Percentiles rank a stretch among this genome's conserved stretches.
Evolutionary conservation across 2,329 filamentous ascomycete species (phyloP).

Genomic region (Ascocoryne sarcoides): DNA sequence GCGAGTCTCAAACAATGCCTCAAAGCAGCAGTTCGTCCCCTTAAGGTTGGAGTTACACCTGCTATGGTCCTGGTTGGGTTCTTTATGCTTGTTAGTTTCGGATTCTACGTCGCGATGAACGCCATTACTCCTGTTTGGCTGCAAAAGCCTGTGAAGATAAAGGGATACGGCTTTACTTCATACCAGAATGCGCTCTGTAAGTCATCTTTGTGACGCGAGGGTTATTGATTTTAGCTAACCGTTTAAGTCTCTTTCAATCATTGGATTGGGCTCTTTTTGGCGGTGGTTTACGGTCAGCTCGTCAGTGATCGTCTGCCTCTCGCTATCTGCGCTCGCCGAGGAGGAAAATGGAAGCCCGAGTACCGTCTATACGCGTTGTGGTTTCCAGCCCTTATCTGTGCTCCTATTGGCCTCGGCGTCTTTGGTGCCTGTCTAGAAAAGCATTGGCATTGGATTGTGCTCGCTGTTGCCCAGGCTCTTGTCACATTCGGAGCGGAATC

Average conservation of each 20-base stretch:
- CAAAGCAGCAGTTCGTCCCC: slow-evolving; percentile 16
- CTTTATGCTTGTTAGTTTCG: slow-evolving; percentile 23
- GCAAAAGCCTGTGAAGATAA: slow-evolving; percentile 29
- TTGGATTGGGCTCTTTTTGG: slow-evolving; percentile 33
- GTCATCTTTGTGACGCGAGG: too few species aligned
- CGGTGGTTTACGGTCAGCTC: slow-evolving; percentile 30
- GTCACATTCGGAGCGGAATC: slow-evolving; percentile 28
- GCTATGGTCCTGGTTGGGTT: slow-evolving; percentile 32
- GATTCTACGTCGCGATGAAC: slow-evolving; percentile 20
- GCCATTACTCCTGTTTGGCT: slow-evolving; percentile 27
- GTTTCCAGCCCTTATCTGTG: slow-evolving; percentile 26
- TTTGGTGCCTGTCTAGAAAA: slow-evolving; percentile 34
- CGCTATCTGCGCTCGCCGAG: slow-evolving; percentile 8
- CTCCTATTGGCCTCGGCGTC: slow-evolving; percentile 29
- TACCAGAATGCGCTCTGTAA: slow-evolving; percentile 30
- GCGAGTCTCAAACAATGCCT: slow-evolving; percentile 3
- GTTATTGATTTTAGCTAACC: too few species aligned
- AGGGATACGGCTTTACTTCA: slow-evolving; percentile 36
- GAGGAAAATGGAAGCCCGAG: slow-evolving; percentile 31
- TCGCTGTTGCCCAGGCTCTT: slow-evolving; percentile 33
- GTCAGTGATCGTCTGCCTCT: slow-evolving; percentile 34
- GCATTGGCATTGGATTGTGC: slow-evolving; percentile 32
- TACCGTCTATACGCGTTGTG: slow-evolving; percentile 30
- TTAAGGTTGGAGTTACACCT: slow-evolving; percentile 28
- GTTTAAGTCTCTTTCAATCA: slow-evolving; percentile 31